Evolutionary conservation across 805 yeast species (phyloP).

Genomic region (Ogataea thermomethanolica): DNA sequence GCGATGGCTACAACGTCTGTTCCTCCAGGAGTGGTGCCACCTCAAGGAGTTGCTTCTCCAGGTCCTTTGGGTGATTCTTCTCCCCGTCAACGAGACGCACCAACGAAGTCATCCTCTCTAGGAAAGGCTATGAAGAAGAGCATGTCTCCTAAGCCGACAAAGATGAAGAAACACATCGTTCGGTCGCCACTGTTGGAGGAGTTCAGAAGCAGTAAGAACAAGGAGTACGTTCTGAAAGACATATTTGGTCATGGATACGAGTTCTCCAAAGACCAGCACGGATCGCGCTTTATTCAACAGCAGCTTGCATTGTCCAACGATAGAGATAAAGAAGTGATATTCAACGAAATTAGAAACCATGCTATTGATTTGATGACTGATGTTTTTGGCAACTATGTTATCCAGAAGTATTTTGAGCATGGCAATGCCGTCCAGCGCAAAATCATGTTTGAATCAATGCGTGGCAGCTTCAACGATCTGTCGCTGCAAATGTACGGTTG

Average conservation of each 20-base stretch:
- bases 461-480: constrained; percentile 66
- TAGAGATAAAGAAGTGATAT: constrained; percentile 76
- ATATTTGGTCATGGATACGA: constrained; percentile 85
- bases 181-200: constrained; percentile 83
- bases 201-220: constrained; percentile 63
- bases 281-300: constrained; percentile 94
- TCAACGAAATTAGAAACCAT: constrained; percentile 75
- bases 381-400: constrained; percentile 96
- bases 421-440: constrained; percentile 70
- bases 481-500: constrained; percentile 98
- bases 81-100: constrained; percentile 1
- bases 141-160: constrained; percentile 24
- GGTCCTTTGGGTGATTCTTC: not conserved
- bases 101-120: constrained; percentile 14
- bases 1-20: not conserved
- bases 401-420: constrained; percentile 87
- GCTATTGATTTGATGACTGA: constrained; percentile 85
- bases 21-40: too few species aligned
- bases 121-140: constrained; percentile 15
- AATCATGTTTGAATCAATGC: constrained; percentile 65
- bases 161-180: constrained; percentile 46
- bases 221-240: constrained; percentile 64
- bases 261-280: constrained; percentile 94
- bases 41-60: too few species aligned
- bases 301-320: constrained; percentile 59